Evolutionary conservation across 305 asterid genomes (phyloP), one percentile per base, ranked within the genome.

Genomic region (Solanum hybrid): DNA sequence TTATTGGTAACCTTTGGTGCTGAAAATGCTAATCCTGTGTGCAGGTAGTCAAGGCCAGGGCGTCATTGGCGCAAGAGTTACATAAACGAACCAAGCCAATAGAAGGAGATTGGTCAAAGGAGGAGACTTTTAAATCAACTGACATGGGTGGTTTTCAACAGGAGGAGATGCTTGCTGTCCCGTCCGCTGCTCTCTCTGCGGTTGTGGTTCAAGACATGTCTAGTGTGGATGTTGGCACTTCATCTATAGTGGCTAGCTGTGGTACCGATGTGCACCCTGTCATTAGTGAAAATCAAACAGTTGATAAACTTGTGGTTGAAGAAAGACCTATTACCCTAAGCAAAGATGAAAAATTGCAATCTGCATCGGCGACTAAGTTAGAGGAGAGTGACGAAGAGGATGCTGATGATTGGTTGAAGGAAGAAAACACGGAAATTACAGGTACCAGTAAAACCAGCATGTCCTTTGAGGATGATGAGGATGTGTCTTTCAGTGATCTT

Each of bases 401-500:
- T 89, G 96, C 90, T 70, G 99, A 97, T 92, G 99, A 95, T 92
- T 98, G 99, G 99, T 92, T 98, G 83, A 95, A 95, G 94, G 99
- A 98, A 92, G 98, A 97, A 90, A 91, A 89, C 90, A 73, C 93
- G 3, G 99, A 94, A 90, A 88, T 76, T 29, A 94, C 92, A 33
- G 93, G 90, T 45, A 76, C 90, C 45, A 89, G 90, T 91, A 93
- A 93, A 89, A 91, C 93, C 83, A 87, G 92, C 73, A 93, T 93
- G 75, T 94, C 95, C 41, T 89, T 96, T 31, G 97, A 92, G 93
- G 94, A 95, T 65, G 99, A 98, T 20, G 99, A 98, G 75, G 99
- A 98, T 33, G 99, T 98, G 88, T 95, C 99, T 4, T 98, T 98
- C 88, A 98, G 99, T 90, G 99, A 98, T 93, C 99, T 98, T 86